Percentiles rank a stretch among this genome's conserved stretches.
Conservation (phyloP, 345 rosid species). For the Nephelium lappaceum region DNA sequence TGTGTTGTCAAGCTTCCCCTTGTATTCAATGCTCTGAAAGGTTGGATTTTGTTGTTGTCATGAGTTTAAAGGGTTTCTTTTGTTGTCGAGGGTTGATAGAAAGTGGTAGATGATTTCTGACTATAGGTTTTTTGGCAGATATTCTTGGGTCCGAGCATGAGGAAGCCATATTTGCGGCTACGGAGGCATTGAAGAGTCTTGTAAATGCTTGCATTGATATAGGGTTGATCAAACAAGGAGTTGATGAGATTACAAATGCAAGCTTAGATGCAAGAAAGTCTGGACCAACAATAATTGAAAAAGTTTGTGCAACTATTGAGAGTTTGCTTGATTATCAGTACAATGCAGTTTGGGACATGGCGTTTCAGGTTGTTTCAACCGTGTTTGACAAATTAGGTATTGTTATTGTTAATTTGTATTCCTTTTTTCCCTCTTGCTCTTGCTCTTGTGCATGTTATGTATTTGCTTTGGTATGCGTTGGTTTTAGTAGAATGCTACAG, state of each 20-base stretch:
- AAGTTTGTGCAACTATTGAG: slow-evolving; percentile 72
- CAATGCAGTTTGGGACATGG: slow-evolving; percentile 79
- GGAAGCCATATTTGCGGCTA: slow-evolving; percentile 87
- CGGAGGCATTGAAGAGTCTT: slow-evolving; percentile 70
- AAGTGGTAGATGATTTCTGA: neutral
- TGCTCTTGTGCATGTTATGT: neutral
- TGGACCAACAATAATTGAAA: slow-evolving; percentile 80
- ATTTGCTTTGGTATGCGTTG: neutral
- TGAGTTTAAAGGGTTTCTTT: neutral
- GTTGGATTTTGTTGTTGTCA: slow-evolving; percentile 35
- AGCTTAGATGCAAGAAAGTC: slow-evolving; percentile 45
- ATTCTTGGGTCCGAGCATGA: slow-evolving; percentile 89
- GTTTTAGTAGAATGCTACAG: neutral
- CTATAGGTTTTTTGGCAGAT: slow-evolving; percentile 51
- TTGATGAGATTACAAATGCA: slow-evolving; percentile 51
- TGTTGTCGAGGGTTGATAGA: neutral
- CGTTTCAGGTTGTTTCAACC: slow-evolving; percentile 74
- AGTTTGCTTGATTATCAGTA: slow-evolving; percentile 84
- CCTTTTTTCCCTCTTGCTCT: neutral
- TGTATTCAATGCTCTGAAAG: slow-evolving; percentile 78
- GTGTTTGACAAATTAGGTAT: slow-evolving; percentile 87
- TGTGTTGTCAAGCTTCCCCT: slow-evolving; percentile 73
- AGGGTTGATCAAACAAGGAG: slow-evolving; percentile 71
- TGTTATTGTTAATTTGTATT: slow-evolving; percentile 7
- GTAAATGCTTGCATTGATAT: slow-evolving; percentile 76